These are phyloP conservation scores for Solanum chilense DNA, from an alignment of 257 asterid species.

Conservation along the genomic window DNA sequence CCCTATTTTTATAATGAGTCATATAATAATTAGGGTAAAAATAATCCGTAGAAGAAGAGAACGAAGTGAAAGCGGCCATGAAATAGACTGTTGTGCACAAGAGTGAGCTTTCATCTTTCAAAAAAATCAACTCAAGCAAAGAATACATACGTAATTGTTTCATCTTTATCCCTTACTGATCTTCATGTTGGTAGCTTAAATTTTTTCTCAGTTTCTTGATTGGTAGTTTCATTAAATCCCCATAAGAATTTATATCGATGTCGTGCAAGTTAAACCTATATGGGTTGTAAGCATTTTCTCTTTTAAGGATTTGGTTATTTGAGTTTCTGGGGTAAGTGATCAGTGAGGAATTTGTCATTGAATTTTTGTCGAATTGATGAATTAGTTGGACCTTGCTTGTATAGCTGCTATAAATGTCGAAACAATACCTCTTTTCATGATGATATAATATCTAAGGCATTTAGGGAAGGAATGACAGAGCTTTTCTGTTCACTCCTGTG, in stretches of 20 bases:
- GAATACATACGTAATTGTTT: not conserved
- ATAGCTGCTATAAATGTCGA: slow-evolving; percentile 74
- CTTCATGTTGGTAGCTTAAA: not conserved
- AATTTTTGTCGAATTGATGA: slow-evolving; percentile 41
- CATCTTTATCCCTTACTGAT: not conserved
- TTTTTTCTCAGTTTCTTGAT: not conserved
- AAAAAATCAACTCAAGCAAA: not conserved
- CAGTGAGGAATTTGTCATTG: not conserved
- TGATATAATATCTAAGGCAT: slow-evolving; percentile 32
- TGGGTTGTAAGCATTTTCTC: slow-evolving; percentile 3
- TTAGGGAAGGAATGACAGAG: slow-evolving; percentile 36
- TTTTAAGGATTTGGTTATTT: slow-evolving; percentile 1
- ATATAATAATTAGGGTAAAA: too few relatives aligned
- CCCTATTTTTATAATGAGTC: too few relatives aligned
- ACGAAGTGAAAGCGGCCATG: not conserved
- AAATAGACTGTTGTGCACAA: not conserved
- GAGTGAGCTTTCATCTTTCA: not conserved
- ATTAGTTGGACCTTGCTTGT: slow-evolving; percentile 61
- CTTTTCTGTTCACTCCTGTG: slow-evolving; percentile 32
- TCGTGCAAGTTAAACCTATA: slow-evolving; percentile 7
- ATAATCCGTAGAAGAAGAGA: too few relatives aligned
- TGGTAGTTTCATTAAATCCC: not conserved
- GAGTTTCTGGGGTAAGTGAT: slow-evolving; percentile 10
- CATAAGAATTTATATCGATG: not conserved
- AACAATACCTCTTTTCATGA: slow-evolving; percentile 64